Percentiles rank a stretch among this genome's conserved stretches.
Conservation (phyloP, 1,284 basidiomycete genomes). For the Ceratorhiza oryzae-sativae region DNA sequence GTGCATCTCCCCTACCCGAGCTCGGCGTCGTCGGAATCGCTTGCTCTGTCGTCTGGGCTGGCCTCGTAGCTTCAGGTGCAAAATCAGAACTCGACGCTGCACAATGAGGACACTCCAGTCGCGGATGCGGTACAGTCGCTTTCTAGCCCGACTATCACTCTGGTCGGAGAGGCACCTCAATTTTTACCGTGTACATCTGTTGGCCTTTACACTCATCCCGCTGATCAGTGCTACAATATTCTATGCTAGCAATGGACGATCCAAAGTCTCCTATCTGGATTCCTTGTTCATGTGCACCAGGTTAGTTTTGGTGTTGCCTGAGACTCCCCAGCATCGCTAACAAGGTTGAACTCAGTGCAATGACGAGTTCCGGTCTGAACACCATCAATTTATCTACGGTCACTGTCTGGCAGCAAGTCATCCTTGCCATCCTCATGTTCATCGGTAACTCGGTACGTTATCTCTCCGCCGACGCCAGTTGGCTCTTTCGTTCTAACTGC, state of each 20-base stretch:
- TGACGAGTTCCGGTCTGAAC: conserved; percentile 32
- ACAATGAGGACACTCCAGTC: background rate
- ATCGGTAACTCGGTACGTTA: conserved; percentile 34
- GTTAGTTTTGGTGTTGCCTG: background rate
- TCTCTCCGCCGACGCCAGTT: background rate
- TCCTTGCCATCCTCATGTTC: conserved; percentile 32
- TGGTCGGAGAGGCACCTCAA: conserved; percentile 34
- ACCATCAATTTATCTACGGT: conserved; percentile 26
- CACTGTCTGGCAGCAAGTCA: conserved; percentile 33
- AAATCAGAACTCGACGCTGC: background rate
- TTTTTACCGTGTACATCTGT: conserved; percentile 32
- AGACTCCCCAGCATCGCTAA: background rate
- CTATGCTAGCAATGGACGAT: conserved; percentile 38
- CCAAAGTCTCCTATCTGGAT: conserved; percentile 28
- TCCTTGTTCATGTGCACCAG: conserved; percentile 37
- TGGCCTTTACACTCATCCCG: conserved; percentile 30
- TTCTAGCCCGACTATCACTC: conserved; percentile 8
- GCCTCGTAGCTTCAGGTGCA: background rate
- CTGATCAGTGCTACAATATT: conserved; percentile 31
- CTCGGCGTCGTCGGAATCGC: background rate
- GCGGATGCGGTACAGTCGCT: conserved; percentile 3
- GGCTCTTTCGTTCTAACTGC: background rate
- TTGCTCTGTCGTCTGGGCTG: background rate
- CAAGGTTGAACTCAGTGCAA: conserved; percentile 3
- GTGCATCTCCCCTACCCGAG: background rate